Evolutionary conservation across 2,329 filamentous ascomycete species (phyloP).

Genomic region (Sclerotinia subarctica): DNA sequence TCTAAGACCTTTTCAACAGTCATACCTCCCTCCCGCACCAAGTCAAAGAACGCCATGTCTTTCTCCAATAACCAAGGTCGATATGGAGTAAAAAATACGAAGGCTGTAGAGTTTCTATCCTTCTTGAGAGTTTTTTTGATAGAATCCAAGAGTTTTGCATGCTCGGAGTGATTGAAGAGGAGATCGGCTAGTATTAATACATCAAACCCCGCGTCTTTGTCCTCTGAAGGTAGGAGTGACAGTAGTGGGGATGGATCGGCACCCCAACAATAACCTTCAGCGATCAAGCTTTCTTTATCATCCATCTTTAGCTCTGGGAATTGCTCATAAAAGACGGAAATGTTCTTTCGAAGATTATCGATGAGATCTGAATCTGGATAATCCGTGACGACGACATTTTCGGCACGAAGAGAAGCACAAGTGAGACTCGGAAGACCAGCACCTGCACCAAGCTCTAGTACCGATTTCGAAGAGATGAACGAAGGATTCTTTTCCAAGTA

Average conservation of each 20-base stretch:
- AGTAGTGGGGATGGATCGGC: constrained; percentile 57
- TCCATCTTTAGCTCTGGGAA: constrained; percentile 3
- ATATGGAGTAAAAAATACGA: constrained; percentile 94
- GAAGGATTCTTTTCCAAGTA: constrained; percentile 71
- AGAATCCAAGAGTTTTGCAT: constrained; percentile 70
- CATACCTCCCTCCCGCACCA: constrained; percentile 69
- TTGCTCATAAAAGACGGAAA: constrained; percentile 42
- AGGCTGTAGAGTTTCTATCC: constrained; percentile 46
- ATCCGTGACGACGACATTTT: constrained; percentile 75
- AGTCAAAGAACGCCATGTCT: constrained; percentile 82
- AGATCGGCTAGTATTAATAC: constrained; percentile 83
- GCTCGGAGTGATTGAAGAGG: constrained; percentile 87
- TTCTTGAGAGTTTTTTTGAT: constrained; percentile 64
- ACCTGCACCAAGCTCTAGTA: constrained; percentile 86
- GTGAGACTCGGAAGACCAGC: constrained; percentile 81
- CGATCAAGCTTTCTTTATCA: constrained; percentile 45
- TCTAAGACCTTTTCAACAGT: constrained; percentile 77
- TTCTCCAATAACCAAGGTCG: constrained; percentile 84
- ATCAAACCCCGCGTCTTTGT: constrained; percentile 57
- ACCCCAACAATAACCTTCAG: constrained; percentile 83
- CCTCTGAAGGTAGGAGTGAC: constrained; percentile 46
- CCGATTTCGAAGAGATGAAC: constrained; percentile 63
- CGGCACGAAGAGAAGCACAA: constrained; percentile 68
- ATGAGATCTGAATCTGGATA: constrained; percentile 86
- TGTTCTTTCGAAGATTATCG: constrained; percentile 73